These are phyloP conservation scores for Aspergillus melleus DNA, from an alignment of 2,329 filamentous ascomycete genomes.

Conservation along the genomic window DNA sequence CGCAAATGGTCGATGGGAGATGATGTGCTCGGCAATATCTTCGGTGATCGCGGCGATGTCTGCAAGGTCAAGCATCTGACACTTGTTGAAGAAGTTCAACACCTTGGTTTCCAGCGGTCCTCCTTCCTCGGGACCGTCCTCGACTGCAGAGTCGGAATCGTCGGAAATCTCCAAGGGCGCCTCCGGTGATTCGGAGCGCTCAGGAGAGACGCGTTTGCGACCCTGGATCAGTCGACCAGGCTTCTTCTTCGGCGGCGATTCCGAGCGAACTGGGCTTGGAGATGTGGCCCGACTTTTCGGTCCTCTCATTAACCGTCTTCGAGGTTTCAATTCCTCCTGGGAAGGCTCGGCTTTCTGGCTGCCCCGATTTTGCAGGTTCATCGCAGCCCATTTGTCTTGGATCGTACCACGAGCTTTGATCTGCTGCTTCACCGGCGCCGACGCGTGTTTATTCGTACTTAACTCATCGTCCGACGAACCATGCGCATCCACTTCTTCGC, in stretches of 20 bases:
- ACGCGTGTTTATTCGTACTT: conserved; percentile 23
- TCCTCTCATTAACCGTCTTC: conserved; percentile 42
- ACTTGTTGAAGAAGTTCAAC: conserved; percentile 80
- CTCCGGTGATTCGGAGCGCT: conserved; percentile 36
- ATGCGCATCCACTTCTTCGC: conserved; percentile 31
- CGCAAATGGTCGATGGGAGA: conserved; percentile 73
- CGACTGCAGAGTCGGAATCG: conserved; percentile 43
- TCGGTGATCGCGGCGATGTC: conserved; percentile 77
- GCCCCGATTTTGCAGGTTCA: conserved; percentile 35
- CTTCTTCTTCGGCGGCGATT: conserved; percentile 29
- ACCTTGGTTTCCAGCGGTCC: conserved; percentile 56
- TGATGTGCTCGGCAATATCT: conserved; percentile 66
- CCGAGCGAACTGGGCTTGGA: conserved; percentile 21
- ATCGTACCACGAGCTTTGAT: conserved; percentile 58
- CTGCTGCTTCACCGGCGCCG: conserved; percentile 49
- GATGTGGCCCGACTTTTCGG: conserved; percentile 32
- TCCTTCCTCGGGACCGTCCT: conserved; percentile 42
- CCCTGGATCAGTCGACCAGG: conserved; percentile 51
- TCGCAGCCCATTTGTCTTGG: conserved; percentile 58
- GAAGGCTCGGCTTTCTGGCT: conserved; percentile 15
- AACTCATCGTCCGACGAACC: conserved; percentile 46
- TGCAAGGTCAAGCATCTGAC: conserved; percentile 70
- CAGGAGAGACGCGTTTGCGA: conserved; percentile 37
- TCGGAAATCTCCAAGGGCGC: conserved; percentile 46
- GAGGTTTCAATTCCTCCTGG: conserved; percentile 31